Evolutionary conservation across 768 basidiomycete genomes (phyloP), one percentile per base, ranked within the genome.

Genomic region (Mycena vitilis): DNA sequence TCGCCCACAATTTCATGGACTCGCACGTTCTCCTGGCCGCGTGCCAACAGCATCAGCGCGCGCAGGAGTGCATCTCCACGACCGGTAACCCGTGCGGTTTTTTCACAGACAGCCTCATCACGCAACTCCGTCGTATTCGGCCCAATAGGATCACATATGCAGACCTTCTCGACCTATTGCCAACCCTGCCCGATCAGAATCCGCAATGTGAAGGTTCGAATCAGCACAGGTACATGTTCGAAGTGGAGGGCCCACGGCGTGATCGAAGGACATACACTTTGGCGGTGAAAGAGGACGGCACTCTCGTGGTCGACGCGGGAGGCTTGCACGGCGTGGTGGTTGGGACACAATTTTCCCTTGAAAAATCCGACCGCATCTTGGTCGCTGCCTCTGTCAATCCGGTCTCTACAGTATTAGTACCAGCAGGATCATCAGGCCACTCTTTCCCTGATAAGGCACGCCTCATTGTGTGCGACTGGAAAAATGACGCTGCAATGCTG

Each of bases 1-100:
- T 61, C 22, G 45, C 16, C 37, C 25, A 72, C 49, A 47, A 63
- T 6, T 56, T 57, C 55, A 73, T 71, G 60, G 20, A 58, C 47
- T 71, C 73, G 45, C 70, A 73, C 52, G 64, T 72, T 57, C 47
- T 73, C 38, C 52, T 73, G 16, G 67, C 70, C 22, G 73, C 73
- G 20, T 73, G 70, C 58, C 54, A 60, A 7, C 53, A 65, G 16
- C 63, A 66, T 22, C 66, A 73, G 56, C 56, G 44, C 13, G 73
- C 73, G 16, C 66, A 62, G 6, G 73, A 73, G 45, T 63, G 65
- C 23, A 10, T 65, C 38, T 64, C 70, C 12, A 51, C 66, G 9
- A 10, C 23, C 9, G 71, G 71, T 1, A 30, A 20, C 7, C 60
- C 62, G 5, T 60, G 70, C 58, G 73, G 73, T 2, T 64, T 72